Conservation (phyloP, 176 grass and related monocot species). For the Oryza coarctata region DNA sequence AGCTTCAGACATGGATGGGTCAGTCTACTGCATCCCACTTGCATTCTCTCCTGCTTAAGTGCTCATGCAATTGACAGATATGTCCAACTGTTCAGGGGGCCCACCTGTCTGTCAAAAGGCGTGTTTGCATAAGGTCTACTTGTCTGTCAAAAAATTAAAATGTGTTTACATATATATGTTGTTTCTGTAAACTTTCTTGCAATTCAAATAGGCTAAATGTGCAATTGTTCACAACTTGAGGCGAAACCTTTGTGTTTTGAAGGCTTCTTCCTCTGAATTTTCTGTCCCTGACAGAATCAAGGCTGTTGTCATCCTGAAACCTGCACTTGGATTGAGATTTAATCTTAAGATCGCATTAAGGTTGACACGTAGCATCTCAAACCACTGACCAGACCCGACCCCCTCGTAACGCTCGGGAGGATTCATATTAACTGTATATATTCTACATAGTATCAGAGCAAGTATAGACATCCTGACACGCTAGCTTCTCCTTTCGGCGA, state of each 20-base stretch:
- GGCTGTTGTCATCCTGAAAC: not conserved
- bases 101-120: not conserved
- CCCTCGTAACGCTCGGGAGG: no score
- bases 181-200: not conserved
- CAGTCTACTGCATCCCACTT: not conserved
- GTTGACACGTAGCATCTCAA: conserved; percentile 33
- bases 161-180: no score
- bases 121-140: not conserved
- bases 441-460: no score
- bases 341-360: not conserved
- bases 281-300: not conserved
- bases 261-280: not conserved
- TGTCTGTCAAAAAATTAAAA: not conserved
- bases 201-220: not conserved
- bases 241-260: not conserved
- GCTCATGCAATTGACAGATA: not conserved
- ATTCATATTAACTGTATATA: no score
- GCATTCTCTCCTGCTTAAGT: not conserved
- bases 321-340: not conserved
- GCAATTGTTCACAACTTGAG: not conserved
- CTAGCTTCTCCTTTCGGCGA: no score
- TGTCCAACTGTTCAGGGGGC: not conserved
- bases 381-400: no score
- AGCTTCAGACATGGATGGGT: not conserved
- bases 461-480: no score